Evolutionary conservation across 371 early-diverging fungal species (phyloP).

Genomic region (Mortierella sp.): DNA sequence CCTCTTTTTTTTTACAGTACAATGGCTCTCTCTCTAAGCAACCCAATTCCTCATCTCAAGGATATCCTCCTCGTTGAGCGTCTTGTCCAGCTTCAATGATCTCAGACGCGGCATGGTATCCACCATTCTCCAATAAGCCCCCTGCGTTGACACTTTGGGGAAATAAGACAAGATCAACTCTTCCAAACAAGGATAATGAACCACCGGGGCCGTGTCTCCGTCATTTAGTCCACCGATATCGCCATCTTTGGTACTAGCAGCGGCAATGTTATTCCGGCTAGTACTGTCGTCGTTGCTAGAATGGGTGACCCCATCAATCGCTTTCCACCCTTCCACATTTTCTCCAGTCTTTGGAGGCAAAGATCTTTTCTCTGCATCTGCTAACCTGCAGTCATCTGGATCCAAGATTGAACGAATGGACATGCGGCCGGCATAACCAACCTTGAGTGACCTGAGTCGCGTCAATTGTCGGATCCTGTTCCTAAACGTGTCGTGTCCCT

Average conservation of each 20-base stretch:
- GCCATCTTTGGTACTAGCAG: too few species aligned
- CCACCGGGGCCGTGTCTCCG: not conserved
- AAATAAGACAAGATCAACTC: not conserved
- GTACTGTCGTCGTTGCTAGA: too few species aligned
- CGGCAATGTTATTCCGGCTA: too few species aligned
- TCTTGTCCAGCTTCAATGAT: not conserved
- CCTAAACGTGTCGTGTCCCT: slow-evolving; percentile 10
- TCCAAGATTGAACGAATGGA: slow-evolving; percentile 1
- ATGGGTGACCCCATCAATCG: not conserved
- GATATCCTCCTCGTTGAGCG: not conserved
- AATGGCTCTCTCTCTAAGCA: too few species aligned
- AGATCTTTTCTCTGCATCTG: not conserved
- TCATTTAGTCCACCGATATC: too few species aligned
- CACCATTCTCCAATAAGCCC: not conserved
- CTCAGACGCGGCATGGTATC: slow-evolving; percentile 10
- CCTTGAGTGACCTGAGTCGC: slow-evolving; percentile 2
- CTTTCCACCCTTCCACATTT: too few species aligned
- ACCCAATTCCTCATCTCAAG: not conserved
- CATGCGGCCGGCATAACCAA: not conserved
- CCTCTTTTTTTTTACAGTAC: too few species aligned
- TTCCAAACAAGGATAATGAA: not conserved
- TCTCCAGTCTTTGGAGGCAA: not conserved
- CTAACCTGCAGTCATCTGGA: not conserved
- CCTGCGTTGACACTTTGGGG: not conserved
- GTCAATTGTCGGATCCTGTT: slow-evolving; percentile 11